Conservation (phyloP, 2,329 filamentous ascomycete genomes). For the Dendryphion nanum region DNA sequence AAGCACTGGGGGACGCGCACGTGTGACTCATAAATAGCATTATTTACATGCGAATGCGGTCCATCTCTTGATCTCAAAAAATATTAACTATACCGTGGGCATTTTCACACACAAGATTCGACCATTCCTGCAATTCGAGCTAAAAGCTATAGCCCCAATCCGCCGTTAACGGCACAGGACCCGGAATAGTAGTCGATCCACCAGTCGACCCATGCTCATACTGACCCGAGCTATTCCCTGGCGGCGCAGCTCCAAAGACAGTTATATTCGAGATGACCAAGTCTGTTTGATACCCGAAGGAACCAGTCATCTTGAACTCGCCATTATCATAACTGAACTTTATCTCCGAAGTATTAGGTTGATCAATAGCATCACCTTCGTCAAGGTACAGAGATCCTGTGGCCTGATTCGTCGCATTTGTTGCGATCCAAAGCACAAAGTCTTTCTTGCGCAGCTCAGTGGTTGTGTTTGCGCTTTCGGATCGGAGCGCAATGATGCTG, state of each 20-base stretch:
- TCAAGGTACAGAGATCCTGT: conserved; percentile 71
- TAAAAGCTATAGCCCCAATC: no score
- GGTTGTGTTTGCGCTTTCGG: conserved; percentile 58
- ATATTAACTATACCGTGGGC: no score
- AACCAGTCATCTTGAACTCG: conserved; percentile 51
- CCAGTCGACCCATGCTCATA: no score
- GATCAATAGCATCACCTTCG: conserved; percentile 68
- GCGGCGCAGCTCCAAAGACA: not conserved
- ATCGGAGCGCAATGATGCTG: conserved; percentile 61
- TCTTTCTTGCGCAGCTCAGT: conserved; percentile 62
- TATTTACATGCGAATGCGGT: no score
- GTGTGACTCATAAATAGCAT: no score
- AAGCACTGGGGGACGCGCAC: no score
- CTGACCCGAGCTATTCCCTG: no score
- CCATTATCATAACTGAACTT: conserved; percentile 59
- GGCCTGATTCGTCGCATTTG: conserved; percentile 61
- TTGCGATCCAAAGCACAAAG: conserved; percentile 71
- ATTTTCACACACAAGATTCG: no score
- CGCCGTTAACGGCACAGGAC: no score
- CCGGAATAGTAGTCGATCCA: no score
- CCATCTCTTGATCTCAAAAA: no score
- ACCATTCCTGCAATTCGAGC: no score
- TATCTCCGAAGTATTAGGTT: conserved; percentile 56
- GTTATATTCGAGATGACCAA: not conserved
- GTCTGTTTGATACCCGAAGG: conserved; percentile 49